These are phyloP conservation scores for Candida maesae DNA, from an alignment of 805 yeast genomes.

Conservation along the genomic window DNA sequence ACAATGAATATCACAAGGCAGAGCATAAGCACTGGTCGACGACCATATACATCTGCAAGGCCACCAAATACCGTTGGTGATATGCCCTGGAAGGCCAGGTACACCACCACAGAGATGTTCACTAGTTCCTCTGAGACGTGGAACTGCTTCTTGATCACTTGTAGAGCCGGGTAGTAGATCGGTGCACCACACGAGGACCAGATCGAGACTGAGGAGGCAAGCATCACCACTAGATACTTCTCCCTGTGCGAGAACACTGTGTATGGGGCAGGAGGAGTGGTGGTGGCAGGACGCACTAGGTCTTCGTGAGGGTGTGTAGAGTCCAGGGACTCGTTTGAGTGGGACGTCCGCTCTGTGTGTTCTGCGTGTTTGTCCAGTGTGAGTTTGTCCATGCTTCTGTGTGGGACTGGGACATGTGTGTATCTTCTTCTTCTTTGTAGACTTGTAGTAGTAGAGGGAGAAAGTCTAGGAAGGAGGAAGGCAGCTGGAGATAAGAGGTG, in stretches of 20 bases:
- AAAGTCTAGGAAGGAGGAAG: too few relatives aligned
- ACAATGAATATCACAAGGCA: constrained; percentile 55
- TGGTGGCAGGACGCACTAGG: too few relatives aligned
- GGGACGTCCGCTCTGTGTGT: too few relatives aligned
- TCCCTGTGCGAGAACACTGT: constrained; percentile 44
- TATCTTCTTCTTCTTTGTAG: too few relatives aligned
- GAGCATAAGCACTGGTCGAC: constrained; percentile 60
- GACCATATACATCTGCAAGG: constrained; percentile 65
- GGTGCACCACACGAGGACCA: constrained; percentile 74
- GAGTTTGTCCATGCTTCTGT: too few relatives aligned
- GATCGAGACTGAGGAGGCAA: constrained; percentile 47
- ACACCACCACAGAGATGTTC: constrained; percentile 72
- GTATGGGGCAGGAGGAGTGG: constrained; percentile 15
- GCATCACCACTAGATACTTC: constrained; percentile 35
- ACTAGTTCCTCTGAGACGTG: constrained; percentile 51
- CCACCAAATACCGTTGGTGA: constrained; percentile 68
- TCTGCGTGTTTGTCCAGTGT: too few relatives aligned
- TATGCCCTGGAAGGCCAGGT: constrained; percentile 71
- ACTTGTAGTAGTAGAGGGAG: too few relatives aligned
- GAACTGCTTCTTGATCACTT: constrained; percentile 52
- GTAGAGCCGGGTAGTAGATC: constrained; percentile 78
- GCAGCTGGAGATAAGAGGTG: too few relatives aligned
- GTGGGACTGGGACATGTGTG: too few relatives aligned
- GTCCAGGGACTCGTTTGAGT: too few relatives aligned
- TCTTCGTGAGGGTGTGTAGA: too few relatives aligned